phyloP scores from a whole-genome alignment of 352 stramenopile genomes.

The Thalassiosira hispida region DNA sequence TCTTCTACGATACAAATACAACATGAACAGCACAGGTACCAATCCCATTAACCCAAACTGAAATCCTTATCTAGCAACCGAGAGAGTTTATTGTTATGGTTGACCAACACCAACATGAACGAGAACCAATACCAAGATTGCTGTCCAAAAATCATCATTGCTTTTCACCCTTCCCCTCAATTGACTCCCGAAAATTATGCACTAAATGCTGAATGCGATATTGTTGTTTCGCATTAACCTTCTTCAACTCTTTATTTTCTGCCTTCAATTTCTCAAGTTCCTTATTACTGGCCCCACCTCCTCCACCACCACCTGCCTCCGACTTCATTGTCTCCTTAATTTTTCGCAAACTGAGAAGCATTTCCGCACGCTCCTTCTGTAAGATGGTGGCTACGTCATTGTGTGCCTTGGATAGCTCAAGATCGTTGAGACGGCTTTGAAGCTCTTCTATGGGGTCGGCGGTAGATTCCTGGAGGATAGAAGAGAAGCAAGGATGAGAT shows the following conservation, averaged over 20 bases:
- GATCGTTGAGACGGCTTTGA: conserved; percentile 47
- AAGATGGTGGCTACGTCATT: conserved; percentile 33
- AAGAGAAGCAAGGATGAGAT: not conserved
- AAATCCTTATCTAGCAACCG: too few relatives aligned
- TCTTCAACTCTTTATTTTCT: conserved; percentile 63
- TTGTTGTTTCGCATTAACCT: conserved; percentile 59
- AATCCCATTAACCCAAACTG: too few relatives aligned
- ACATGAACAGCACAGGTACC: too few relatives aligned
- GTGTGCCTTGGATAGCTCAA: conserved; percentile 58
- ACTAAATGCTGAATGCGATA: conserved; percentile 65
- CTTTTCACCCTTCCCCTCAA: conserved; percentile 26
- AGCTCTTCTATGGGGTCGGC: conserved; percentile 38
- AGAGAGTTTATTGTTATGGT: too few relatives aligned
- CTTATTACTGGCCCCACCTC: conserved; percentile 36
- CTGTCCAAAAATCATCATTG: conserved; percentile 10
- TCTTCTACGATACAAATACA: too few relatives aligned
- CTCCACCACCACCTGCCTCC: conserved; percentile 33
- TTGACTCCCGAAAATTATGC: conserved; percentile 46
- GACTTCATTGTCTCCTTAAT: conserved; percentile 50
- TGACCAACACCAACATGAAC: conserved; percentile 4
- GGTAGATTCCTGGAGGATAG: conserved; percentile 16
- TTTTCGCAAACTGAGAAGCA: conserved; percentile 50
- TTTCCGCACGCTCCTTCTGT: conserved; percentile 53
- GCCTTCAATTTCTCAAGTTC: conserved; percentile 52
- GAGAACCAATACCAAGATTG: not conserved